Base-by-base conservation (phyloP, 2,329 filamentous ascomycete species). In the Phaeosphaeriaceae sp. region DNA sequence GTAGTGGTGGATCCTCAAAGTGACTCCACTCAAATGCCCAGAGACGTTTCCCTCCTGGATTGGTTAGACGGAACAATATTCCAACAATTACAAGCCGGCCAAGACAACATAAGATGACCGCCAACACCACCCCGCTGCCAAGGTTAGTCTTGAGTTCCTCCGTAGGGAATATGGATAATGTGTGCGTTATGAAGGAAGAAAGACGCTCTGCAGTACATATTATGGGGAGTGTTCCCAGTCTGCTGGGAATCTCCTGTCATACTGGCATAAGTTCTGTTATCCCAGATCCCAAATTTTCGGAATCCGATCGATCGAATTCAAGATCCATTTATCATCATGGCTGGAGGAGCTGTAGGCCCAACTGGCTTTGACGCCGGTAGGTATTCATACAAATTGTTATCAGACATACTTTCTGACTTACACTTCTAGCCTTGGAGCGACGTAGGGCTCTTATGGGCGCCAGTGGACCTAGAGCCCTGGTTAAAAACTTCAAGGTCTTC, bases 401-500 rank as follows among this genome's bases (percentile, higher is more conserved):
- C 21, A 18, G 15, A n/a, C n/a, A 32, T 6, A 7, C 26, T 26
- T 21, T 8, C 37, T 40, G n/a, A 42, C 6, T 13, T 29, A 8
- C 28, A 11, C n/a, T 9, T 8, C 3, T 36, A 44, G 62, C 60
- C 23, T 53, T 65, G 4, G 45, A 61, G 35, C 54, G 62, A 32
- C 56, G 62, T 37, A 52, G 61, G 36, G 60, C 60, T 13, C 40
- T 65, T 9, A 63, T 63, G 60, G 62, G 60, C 35, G 52, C 54
- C 23, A 63, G 60, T 58, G 80, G 81, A 17, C 75, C 77, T n/a
- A 60, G 69, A 54, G 81, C 80, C 9, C 63, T 84, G 33, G 30
- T 83, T 29, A 77, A 77, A 57, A 83, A 83, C 61, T 67, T 76
- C 49, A 81, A 79, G 54, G 81, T 83, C 18, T 81, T 81, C 49